Evolutionary conservation across 345 rosid genomes (phyloP).

Genomic region (Durio zibethinus): DNA sequence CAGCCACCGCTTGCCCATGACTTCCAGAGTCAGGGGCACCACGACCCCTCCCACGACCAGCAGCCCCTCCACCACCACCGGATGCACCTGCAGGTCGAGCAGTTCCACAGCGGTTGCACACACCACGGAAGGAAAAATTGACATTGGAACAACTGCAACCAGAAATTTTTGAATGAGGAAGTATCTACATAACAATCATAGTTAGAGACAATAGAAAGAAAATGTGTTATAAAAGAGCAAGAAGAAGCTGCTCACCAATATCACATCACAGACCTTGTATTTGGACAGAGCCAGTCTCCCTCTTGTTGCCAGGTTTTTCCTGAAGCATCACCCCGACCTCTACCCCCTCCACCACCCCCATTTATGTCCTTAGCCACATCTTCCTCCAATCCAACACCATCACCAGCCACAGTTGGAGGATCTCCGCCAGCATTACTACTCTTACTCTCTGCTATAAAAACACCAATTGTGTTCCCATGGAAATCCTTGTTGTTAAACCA

Average conservation of each 20-base stretch:
- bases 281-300: slow-evolving; percentile 98
- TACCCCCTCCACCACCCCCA: slow-evolving; percentile 65
- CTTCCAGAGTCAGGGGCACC: slow-evolving; percentile 49
- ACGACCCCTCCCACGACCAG: slow-evolving; percentile 87
- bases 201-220: not conserved
- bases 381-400: slow-evolving; percentile 50
- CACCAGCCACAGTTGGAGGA: slow-evolving; percentile 31
- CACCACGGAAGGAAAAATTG: slow-evolving; percentile 97
- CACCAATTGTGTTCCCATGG: slow-evolving; percentile 79
- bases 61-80: slow-evolving; percentile 66
- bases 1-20: slow-evolving; percentile 50
- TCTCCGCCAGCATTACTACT: slow-evolving; percentile 45
- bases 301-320: slow-evolving; percentile 97
- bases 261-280: slow-evolving; percentile 99
- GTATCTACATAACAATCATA: slow-evolving; percentile 8
- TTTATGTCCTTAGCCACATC: slow-evolving; percentile 31
- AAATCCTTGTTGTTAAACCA: slow-evolving; percentile 98
- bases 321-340: slow-evolving; percentile 70
- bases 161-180: slow-evolving; percentile 29
- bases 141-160: slow-evolving; percentile 87
- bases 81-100: slow-evolving; percentile 90
- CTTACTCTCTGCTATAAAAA: slow-evolving; percentile 79
- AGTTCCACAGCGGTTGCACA: slow-evolving; percentile 94
- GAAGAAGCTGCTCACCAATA: slow-evolving; percentile 97
- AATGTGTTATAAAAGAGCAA: slow-evolving; percentile 44